These are phyloP conservation scores for Xerophyta viscosa DNA, from an alignment of 106 monocot species.

Conservation along the genomic window DNA sequence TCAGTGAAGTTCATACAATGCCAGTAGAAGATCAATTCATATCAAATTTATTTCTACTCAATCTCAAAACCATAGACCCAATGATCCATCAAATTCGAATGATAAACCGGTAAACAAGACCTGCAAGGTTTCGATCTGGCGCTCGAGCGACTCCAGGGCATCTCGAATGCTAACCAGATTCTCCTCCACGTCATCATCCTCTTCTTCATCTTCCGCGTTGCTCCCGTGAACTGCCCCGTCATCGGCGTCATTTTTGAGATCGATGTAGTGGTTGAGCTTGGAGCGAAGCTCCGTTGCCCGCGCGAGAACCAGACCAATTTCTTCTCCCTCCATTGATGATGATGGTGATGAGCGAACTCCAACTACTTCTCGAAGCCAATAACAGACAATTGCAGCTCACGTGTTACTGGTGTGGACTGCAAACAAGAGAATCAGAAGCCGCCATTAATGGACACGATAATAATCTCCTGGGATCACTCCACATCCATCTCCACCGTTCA, in stretches of 20 bases:
- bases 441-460: too few species aligned
- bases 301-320: conserved; percentile 24
- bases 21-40: too few species aligned
- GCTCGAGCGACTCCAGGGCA: conserved; percentile 43
- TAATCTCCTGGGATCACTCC: too few species aligned
- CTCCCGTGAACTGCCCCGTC: conserved; percentile 1
- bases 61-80: neutral
- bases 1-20: too few species aligned
- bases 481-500: too few species aligned
- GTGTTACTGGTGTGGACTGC: too few species aligned
- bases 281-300: conserved; percentile 31
- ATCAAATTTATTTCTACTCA: neutral
- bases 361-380: too few species aligned
- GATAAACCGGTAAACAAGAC: conserved; percentile 14
- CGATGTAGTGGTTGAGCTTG: conserved; percentile 28
- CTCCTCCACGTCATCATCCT: conserved; percentile 10
- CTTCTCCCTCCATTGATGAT: conserved; percentile 47
- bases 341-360: too few species aligned
- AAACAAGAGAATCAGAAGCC: too few species aligned
- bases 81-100: neutral
- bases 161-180: conserved; percentile 27
- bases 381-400: too few species aligned
- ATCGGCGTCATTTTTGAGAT: neutral
- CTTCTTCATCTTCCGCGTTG: neutral
- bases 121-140: conserved; percentile 37